Percentiles rank a stretch among this genome's conserved stretches.
Conservation (phyloP, 73 alveolate genomes). For the Stentor roeselii region DNA sequence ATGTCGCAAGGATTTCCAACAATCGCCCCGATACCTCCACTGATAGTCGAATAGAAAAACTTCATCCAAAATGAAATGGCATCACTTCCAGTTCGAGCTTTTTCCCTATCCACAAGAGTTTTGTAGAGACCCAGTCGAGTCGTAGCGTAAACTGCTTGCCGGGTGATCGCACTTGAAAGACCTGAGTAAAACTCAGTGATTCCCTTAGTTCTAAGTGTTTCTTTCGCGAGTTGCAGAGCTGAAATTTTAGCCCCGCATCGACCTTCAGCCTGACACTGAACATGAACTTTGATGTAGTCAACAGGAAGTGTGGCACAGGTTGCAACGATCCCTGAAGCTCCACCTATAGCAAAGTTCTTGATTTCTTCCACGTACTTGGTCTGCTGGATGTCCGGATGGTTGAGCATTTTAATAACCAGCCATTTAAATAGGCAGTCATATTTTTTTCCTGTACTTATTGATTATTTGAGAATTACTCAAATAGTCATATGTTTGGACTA, state of each 20-base stretch:
- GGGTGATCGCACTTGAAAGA: constrained; percentile 65
- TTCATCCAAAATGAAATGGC: constrained; percentile 52
- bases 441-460: no score
- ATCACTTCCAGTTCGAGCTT: constrained; percentile 34
- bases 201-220: constrained; percentile 55
- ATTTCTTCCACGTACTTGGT: constrained; percentile 10
- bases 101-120: constrained; percentile 48
- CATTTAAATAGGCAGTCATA: no score
- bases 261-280: constrained; percentile 70
- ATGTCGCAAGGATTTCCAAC: constrained; percentile 87
- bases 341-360: constrained; percentile 74
- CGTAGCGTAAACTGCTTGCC: constrained; percentile 78
- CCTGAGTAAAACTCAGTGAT: constrained; percentile 59
- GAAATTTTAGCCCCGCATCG: constrained; percentile 36
- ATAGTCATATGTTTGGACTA: no score
- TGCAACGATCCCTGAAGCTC: constrained; percentile 73
- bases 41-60: constrained; percentile 50
- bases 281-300: constrained; percentile 80
- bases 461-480: no score
- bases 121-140: constrained; percentile 71
- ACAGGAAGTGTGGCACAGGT: constrained; percentile 66
- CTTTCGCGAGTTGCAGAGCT: constrained; percentile 68
- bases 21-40: constrained; percentile 79
- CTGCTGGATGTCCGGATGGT: constrained; percentile 28
- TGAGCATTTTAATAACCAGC: constrained; percentile 24